phyloP scores from a whole-genome alignment of 2,329 filamentous ascomycete species.

The Rasamsonia emersonii region DNA sequence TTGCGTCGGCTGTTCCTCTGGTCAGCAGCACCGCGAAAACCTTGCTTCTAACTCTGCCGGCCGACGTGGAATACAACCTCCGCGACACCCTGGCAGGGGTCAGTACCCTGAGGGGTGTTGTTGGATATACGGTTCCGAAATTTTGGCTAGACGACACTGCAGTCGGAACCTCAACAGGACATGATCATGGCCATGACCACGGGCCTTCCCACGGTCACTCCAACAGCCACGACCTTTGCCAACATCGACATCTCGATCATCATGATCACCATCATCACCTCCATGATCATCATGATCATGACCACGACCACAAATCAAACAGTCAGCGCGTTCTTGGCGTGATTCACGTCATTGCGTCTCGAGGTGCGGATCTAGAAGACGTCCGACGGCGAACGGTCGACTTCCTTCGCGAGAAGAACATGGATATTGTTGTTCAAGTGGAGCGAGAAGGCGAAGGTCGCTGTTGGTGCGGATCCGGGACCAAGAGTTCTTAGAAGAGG shows the following conservation, averaged over 20 bases:
- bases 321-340: constrained; percentile 60
- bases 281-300: constrained; percentile 21
- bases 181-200: constrained; percentile 20
- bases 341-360: constrained; percentile 39
- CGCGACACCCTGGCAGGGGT: constrained; percentile 80
- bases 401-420: constrained; percentile 61
- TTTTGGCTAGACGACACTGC: constrained; percentile 81
- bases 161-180: constrained; percentile 26
- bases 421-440: constrained; percentile 80
- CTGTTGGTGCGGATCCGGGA: constrained; percentile 59
- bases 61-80: constrained; percentile 76
- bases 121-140: constrained; percentile 74
- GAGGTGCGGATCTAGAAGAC: constrained; percentile 67
- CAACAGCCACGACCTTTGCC: constrained; percentile 14
- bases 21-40: constrained; percentile 77
- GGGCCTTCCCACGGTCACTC: no score
- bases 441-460: constrained; percentile 69
- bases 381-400: constrained; percentile 67
- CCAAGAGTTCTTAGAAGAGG: no score
- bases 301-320: constrained; percentile 17
- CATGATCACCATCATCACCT: constrained; percentile 17
- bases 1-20: constrained; percentile 81
- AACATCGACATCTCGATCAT: constrained; percentile 11
- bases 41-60: constrained; percentile 74
- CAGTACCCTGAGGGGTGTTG: constrained; percentile 71